Evolutionary conservation across 768 basidiomycete species (phyloP).

Genomic region (Galerina marginata): DNA sequence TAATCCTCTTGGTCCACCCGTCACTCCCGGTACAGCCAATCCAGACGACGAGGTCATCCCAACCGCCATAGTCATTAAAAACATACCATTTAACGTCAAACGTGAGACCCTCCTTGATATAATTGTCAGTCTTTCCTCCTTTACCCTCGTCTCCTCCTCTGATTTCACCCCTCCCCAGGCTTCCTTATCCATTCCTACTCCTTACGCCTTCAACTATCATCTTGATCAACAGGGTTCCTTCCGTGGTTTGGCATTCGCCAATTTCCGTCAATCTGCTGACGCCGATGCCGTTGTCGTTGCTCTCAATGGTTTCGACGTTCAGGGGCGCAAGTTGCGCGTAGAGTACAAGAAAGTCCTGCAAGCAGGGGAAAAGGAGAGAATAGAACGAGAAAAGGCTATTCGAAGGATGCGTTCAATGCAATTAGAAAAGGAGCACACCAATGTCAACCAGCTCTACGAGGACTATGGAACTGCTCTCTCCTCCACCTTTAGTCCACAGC

Average conservation of each 20-base stretch:
- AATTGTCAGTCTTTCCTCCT: constrained; percentile 69
- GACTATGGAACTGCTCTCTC: constrained; percentile 72
- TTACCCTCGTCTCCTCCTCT: constrained; percentile 20
- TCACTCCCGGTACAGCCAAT: constrained; percentile 52
- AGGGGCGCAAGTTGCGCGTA: constrained; percentile 95
- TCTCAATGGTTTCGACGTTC: constrained; percentile 94
- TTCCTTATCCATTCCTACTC: constrained; percentile 92
- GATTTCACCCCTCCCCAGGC: constrained; percentile 51
- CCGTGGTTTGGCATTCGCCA: constrained; percentile 97
- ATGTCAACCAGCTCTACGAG: constrained; percentile 62
- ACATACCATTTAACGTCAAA: constrained; percentile 99
- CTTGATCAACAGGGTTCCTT: constrained; percentile 96
- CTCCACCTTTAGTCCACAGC: constrained; percentile 69
- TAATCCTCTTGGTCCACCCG: constrained; percentile 50
- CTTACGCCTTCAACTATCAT: constrained; percentile 99
- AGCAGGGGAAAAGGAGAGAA: constrained; percentile 98
- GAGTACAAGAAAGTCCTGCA: constrained; percentile 99
- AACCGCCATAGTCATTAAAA: constrained; percentile 99
- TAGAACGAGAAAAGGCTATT: constrained; percentile 97
- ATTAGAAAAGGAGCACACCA: constrained; percentile 80
- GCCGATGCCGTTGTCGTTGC: constrained; percentile 96
- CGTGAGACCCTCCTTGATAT: constrained; percentile 95
- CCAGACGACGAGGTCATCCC: constrained; percentile 94
- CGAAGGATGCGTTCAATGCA: constrained; percentile 98
- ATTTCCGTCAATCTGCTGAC: constrained; percentile 90